Evolutionary conservation across 257 asterid genomes (phyloP), one percentile per base, ranked within the genome.

Genomic region (Solanum chilense): DNA sequence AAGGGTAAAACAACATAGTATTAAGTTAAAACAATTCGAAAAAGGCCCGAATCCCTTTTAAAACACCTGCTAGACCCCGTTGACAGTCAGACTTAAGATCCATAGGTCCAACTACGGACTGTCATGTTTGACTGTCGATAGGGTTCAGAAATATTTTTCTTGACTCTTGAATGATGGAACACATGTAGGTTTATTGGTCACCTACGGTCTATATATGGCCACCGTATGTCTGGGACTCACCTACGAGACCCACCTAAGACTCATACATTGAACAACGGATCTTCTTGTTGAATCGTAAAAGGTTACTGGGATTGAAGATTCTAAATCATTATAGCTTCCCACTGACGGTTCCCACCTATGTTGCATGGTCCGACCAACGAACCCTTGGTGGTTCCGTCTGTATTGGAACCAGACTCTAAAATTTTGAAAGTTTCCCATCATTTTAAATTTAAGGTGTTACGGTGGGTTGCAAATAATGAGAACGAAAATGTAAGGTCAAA

Each of bases 341-440:
- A 16, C 3, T 4, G 4, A 52, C 10, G 9, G 23, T 52, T 52
- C 60, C 62, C 10, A 52, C 10, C 3, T 52, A 52, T 16, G 62
- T 6, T 52, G 9, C 1, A 0, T 6, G 2, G 23, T 16, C 23
- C 62, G 23, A 52, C 23, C 4, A 16, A 52, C 4, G 8, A 1
- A 52, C 4, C 23, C 10, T 52, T 52, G 0, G 62, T 52, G 62
- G 8, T 52, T 52, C 23, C 2, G 0, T 52, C 0, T 52, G 1
- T 15, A 52, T 1, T 18, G 4, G 10, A 52, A 16, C 62, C 3
- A 49, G 0, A 52, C 23, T 52, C 23, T 52, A 52, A 52, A 16
- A 52, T 52, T 52, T 0, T 52, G 4, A 52, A 52, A 16, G 6
- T 52, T 52, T 52, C 18, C 0, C 3, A 0, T 16, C 1, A 16